Conservation (phyloP, 306 rosid genomes). For the Potentilla sterilis region DNA sequence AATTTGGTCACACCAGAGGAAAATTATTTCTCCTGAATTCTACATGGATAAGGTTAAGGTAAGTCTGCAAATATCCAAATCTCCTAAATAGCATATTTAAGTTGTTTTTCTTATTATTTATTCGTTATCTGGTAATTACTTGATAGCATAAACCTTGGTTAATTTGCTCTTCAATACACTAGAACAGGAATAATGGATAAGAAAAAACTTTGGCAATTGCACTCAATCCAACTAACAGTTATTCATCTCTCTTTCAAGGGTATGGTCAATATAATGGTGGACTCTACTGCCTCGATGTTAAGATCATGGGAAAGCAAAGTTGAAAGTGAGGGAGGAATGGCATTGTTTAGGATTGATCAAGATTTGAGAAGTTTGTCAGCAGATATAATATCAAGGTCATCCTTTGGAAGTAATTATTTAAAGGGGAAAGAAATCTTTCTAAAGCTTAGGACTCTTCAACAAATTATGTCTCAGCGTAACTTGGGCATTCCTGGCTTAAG, state of each 20-base stretch:
- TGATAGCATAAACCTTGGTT: not conserved
- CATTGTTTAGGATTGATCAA: constrained; percentile 45
- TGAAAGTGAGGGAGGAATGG: constrained; percentile 36
- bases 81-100: not conserved
- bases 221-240: not conserved
- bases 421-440: constrained; percentile 60
- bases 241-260: constrained; percentile 32
- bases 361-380: constrained; percentile 57
- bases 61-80: not conserved
- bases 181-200: not conserved
- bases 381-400: constrained; percentile 57
- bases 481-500: constrained; percentile 60
- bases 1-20: constrained; percentile 44
- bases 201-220: not conserved
- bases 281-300: constrained; percentile 41
- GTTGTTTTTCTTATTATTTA: no score
- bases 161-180: not conserved
- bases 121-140: not conserved
- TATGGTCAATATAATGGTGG: constrained; percentile 61
- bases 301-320: constrained; percentile 53
- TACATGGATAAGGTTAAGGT: constrained; percentile 44
- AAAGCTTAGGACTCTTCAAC: constrained; percentile 59
- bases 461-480: constrained; percentile 33
- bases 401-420: constrained; percentile 64
- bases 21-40: constrained; percentile 42